These are phyloP conservation scores for Zasmidium cellare DNA, from an alignment of 2,329 filamentous ascomycete genomes.

Conservation along the genomic window DNA sequence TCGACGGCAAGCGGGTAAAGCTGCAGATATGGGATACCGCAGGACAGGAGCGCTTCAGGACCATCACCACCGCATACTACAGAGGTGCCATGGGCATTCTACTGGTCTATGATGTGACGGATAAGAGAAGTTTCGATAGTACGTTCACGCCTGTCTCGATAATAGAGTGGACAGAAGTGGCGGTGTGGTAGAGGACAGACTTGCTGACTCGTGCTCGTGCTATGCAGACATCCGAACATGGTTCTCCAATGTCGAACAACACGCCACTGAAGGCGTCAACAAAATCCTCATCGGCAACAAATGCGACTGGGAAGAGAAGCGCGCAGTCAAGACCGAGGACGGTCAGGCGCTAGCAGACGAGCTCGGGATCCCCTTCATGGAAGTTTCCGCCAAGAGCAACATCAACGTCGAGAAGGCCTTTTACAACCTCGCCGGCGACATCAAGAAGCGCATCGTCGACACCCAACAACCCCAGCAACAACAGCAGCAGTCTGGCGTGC, in stretches of 20 bases:
- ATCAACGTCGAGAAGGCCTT: slow-evolving; percentile 99
- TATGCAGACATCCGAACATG: slow-evolving; percentile 95
- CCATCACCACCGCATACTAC: slow-evolving; percentile 98
- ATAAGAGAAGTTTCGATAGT: slow-evolving; percentile 95
- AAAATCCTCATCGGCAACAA: slow-evolving; percentile 99
- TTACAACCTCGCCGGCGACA: slow-evolving; percentile 89
- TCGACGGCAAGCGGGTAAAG: slow-evolving; percentile 98
- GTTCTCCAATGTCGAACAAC: slow-evolving; percentile 98
- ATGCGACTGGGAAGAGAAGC: slow-evolving; percentile 99
- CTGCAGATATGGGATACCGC: slow-evolving; percentile 99
- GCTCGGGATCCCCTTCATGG: slow-evolving; percentile 95
- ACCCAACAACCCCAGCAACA: slow-evolving; percentile 72
- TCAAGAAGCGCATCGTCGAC: slow-evolving; percentile 98
- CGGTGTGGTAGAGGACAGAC: slow-evolving; percentile 13
- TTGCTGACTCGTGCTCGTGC: slow-evolving; percentile 14
- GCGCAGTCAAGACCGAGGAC: slow-evolving; percentile 87
- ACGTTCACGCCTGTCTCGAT: slow-evolving; percentile 40
- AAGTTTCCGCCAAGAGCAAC: slow-evolving; percentile 98
- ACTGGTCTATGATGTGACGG: slow-evolving; percentile 97
- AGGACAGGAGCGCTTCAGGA: slow-evolving; percentile 96
- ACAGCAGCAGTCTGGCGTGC: slow-evolving; percentile 53
- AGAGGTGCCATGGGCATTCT: slow-evolving; percentile 97
- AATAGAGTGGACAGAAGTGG: background rate
- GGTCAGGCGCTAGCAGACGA: slow-evolving; percentile 93
- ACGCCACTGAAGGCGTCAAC: slow-evolving; percentile 98